Evolutionary conservation across 2,329 filamentous ascomycete species (phyloP), one percentile per base, ranked within the genome.

Genomic region (Colletotrichum brevisporum): DNA sequence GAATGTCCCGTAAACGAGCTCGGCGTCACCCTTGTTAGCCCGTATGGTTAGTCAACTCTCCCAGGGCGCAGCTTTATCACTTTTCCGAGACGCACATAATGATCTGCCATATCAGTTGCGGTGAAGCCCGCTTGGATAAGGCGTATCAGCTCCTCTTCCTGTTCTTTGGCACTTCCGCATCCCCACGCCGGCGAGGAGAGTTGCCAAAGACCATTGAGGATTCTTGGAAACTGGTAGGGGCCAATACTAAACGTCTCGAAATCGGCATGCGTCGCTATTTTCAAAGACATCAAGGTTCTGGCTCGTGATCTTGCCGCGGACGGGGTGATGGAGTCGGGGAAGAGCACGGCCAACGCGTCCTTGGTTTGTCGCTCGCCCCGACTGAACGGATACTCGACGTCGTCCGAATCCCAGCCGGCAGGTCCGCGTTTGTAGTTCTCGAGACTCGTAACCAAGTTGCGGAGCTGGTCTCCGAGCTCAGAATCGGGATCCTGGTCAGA

Each of bases 51-150:
- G 39, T 12, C 16, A 51, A 41, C 3, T 36, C 31, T 10, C 31
- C 10, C 9, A 36, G 8, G 31, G 31, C 31, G 10, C 2, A 27
- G 15, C 10, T 36, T 21, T 10, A 15, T 47, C n/a, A n/a, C 15
- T 43, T 43, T 13, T 41, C 18, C 12, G 3, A 36, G 31, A 59
- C 76, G 56, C 69, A 77, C 76, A 53, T 80, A 79, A 51, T 80
- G 78, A 62, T 80, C 78, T 6, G 78, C 78, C 79, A 81, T 80
- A 54, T 36, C 77, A 10, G 76, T 69, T 5, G 77, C 74, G 1
- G 66, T 72, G 6, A 79, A 71, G 0, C 79, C 79, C 10, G 58
- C 43, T 48, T 72, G 70, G 1, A 78, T 64, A 1, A 77, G 72
- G 13, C 70, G 70, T 13, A 64, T 36, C 4, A 81, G 74, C 16